Evolutionary conservation across 768 basidiomycete species (phyloP).

Genomic region (Pholiota microspora): DNA sequence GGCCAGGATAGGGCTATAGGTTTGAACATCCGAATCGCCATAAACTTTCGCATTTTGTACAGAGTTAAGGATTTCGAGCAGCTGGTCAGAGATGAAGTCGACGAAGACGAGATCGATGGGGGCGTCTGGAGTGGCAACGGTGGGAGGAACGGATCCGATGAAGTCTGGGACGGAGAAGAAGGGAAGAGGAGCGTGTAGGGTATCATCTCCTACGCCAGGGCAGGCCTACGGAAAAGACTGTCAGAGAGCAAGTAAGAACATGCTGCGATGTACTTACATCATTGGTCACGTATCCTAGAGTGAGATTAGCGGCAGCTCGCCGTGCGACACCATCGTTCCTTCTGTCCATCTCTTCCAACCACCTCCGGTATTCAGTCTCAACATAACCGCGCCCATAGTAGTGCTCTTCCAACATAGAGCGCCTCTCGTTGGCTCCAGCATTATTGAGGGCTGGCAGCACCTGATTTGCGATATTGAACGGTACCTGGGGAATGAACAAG

Average conservation of each 20-base stretch:
- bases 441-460: constrained; percentile 55
- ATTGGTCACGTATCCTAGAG: constrained; percentile 72
- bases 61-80: constrained; percentile 54
- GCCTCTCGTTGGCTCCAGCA: constrained; percentile 36
- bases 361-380: constrained; percentile 45
- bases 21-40: constrained; percentile 46
- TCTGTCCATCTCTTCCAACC: constrained; percentile 58
- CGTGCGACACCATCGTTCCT: constrained; percentile 32
- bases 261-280: constrained; percentile 43
- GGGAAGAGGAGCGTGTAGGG: constrained; percentile 57
- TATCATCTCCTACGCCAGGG: constrained; percentile 76
- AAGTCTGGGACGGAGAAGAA: constrained; percentile 55
- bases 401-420: constrained; percentile 37
- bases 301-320: constrained; percentile 48
- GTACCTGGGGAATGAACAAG: constrained; percentile 57
- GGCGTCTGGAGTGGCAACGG: constrained; percentile 40
- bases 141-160: constrained; percentile 53
- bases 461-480: constrained; percentile 45
- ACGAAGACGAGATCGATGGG: constrained; percentile 75
- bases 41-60: constrained; percentile 51
- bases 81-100: constrained; percentile 57
- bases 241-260: too few relatives aligned
- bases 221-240: too few relatives aligned
- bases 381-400: constrained; percentile 50
- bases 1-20: constrained; percentile 51